phyloP scores from a whole-genome alignment of 108 stramenopile genomes.

The Seminavis robusta region DNA sequence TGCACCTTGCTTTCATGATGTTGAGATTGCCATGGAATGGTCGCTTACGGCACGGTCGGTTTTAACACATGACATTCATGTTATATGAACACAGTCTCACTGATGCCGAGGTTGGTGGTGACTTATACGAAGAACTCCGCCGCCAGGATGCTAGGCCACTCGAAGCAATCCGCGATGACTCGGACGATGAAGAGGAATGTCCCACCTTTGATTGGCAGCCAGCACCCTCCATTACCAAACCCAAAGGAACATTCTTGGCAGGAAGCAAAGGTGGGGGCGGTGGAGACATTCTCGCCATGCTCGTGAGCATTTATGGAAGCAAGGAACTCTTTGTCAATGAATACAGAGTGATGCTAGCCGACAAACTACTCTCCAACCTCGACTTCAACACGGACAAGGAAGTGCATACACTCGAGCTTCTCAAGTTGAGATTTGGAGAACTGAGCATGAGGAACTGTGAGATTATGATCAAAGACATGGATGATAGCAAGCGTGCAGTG shows the following conservation, averaged over 20 bases:
- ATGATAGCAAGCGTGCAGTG: slow-evolving; percentile 92
- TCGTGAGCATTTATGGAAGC: slow-evolving; percentile 97
- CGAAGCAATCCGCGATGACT: slow-evolving; percentile 62
- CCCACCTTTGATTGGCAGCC: slow-evolving; percentile 75
- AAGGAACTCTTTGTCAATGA: slow-evolving; percentile 98
- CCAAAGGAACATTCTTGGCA: slow-evolving; percentile 42
- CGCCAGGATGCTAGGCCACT: slow-evolving; percentile 82
- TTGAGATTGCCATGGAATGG: neutral
- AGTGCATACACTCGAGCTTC: slow-evolving; percentile 92
- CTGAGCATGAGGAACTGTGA: slow-evolving; percentile 90
- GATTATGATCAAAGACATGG: slow-evolving; percentile 97
- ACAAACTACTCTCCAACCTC: slow-evolving; percentile 86
- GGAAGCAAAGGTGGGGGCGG: slow-evolving; percentile 17
- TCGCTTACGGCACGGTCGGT: too few species aligned
- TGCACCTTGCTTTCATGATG: neutral
- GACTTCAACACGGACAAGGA: slow-evolving; percentile 91
- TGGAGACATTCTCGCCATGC: slow-evolving; percentile 91
- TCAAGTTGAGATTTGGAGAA: slow-evolving; percentile 96
- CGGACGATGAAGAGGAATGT: slow-evolving; percentile 66
- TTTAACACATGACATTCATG: neutral
- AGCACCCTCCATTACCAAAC: slow-evolving; percentile 63
- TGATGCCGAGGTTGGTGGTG: slow-evolving; percentile 84
- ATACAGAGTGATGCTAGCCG: slow-evolving; percentile 94
- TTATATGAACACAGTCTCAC: slow-evolving; percentile 71
- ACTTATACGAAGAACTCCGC: slow-evolving; percentile 92